Conservation (phyloP, 1,284 basidiomycete species). For the Ganoderma lingzhi region DNA sequence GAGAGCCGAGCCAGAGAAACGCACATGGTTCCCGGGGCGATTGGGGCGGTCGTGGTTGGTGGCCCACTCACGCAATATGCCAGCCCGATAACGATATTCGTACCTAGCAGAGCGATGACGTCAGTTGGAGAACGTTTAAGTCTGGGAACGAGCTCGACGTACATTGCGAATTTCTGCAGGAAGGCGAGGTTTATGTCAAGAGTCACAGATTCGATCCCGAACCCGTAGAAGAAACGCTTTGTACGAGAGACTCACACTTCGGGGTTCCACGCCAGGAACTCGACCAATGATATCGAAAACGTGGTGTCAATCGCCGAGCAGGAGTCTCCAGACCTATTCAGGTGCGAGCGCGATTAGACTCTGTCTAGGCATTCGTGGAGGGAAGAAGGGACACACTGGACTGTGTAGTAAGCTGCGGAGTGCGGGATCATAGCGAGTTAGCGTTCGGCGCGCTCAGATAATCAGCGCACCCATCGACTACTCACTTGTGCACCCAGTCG, state of each 20-base stretch:
- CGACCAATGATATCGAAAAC: slow-evolving; percentile 15
- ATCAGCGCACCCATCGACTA: neutral
- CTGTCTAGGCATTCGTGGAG: neutral
- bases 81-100: neutral
- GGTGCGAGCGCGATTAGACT: neutral
- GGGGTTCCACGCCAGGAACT: slow-evolving; percentile 16
- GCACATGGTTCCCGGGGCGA: slow-evolving; percentile 2
- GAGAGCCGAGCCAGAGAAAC: neutral
- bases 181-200: neutral
- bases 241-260: neutral
- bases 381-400: neutral
- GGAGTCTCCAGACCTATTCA: slow-evolving; percentile 20
- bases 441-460: neutral
- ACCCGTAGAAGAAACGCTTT: neutral
- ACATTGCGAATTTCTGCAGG: neutral
- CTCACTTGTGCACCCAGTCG: neutral
- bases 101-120: neutral
- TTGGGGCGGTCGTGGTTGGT: slow-evolving; percentile 13
- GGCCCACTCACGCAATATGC: neutral
- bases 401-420: neutral
- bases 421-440: neutral
- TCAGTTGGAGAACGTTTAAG: neutral
- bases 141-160: neutral
- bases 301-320: slow-evolving; percentile 20
- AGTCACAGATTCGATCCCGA: neutral